Evolutionary conservation across 495 filamentous ascomycete genomes (phyloP).

Genomic region (Tuber indicum): DNA sequence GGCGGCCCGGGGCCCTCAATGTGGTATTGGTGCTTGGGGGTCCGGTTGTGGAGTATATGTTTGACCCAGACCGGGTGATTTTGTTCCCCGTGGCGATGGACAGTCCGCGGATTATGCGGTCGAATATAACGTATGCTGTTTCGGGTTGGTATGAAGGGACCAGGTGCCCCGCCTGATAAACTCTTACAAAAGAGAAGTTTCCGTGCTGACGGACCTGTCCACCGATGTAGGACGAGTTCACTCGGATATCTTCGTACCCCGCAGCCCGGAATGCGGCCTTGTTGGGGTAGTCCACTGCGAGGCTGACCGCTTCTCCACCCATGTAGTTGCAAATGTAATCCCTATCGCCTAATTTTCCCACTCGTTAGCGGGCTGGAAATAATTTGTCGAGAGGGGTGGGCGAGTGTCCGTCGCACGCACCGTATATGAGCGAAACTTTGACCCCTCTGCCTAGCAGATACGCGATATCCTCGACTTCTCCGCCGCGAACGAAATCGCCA

Average conservation of each 20-base stretch:
- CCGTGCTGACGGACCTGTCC: conserved; percentile 63
- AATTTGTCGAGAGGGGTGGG: conserved; percentile 39
- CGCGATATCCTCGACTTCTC: conserved; percentile 50
- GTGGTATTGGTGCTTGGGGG: conserved; percentile 48
- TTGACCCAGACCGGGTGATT: conserved; percentile 15
- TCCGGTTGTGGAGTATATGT: conserved; percentile 52
- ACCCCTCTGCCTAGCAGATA: conserved; percentile 54
- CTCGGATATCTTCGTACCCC: conserved; percentile 54
- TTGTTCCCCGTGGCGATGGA: conserved; percentile 56
- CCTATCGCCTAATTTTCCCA: conserved; percentile 33
- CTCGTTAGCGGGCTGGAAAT: neutral
- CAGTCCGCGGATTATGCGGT: conserved; percentile 51
- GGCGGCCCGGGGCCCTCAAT: conserved; percentile 45
- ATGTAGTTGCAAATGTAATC: conserved; percentile 67
- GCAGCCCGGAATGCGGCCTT: conserved; percentile 48
- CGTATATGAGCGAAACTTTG: conserved; percentile 64
- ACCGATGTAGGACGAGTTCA: conserved; percentile 51
- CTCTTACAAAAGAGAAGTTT: conserved; percentile 61
- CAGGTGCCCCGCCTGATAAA: conserved; percentile 66
- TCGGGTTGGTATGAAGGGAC: conserved; percentile 66
- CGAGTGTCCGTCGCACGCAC: conserved; percentile 47
- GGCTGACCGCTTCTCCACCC: conserved; percentile 56
- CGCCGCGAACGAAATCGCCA: conserved; percentile 46
- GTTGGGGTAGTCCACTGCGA: conserved; percentile 48
- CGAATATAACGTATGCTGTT: conserved; percentile 55